These are phyloP conservation scores for Martensiomyces pterosporus DNA, from an alignment of 192 early-diverging fungal genomes.

Conservation along the genomic window DNA sequence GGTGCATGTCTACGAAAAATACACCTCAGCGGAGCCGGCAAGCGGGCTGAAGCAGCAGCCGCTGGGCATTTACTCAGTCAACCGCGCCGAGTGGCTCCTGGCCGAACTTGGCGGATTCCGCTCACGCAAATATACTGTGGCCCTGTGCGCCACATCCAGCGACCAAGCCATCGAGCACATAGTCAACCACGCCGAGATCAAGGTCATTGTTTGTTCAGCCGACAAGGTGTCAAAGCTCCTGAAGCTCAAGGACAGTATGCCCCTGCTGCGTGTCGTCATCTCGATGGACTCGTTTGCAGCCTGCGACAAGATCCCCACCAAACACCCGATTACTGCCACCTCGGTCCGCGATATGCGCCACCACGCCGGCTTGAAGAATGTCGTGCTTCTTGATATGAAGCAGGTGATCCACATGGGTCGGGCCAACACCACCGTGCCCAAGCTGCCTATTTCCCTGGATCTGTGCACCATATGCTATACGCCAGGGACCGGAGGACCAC, in stretches of 20 bases:
- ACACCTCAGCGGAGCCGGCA: slow-evolving; percentile 9
- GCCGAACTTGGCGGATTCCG: slow-evolving; percentile 59
- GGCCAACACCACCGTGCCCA: slow-evolving; percentile 49
- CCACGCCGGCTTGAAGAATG: slow-evolving; percentile 59
- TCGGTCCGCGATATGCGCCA: slow-evolving; percentile 14
- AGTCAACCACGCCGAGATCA: slow-evolving; percentile 72
- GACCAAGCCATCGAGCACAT: slow-evolving; percentile 73
- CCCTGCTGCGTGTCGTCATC: slow-evolving; percentile 64
- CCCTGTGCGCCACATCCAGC: slow-evolving; percentile 83
- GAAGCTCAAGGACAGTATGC: slow-evolving; percentile 51
- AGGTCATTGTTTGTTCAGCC: slow-evolving; percentile 58
- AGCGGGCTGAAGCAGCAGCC: slow-evolving; percentile 23
- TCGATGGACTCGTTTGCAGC: slow-evolving; percentile 62
- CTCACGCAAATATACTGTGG: slow-evolving; percentile 59
- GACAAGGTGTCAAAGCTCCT: slow-evolving; percentile 56
- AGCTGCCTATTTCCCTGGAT: slow-evolving; percentile 59
- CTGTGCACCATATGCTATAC: slow-evolving; percentile 72
- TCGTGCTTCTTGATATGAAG: slow-evolving; percentile 54
- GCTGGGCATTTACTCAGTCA: slow-evolving; percentile 67
- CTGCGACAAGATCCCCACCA: slow-evolving; percentile 1
- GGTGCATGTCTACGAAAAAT: slow-evolving; percentile 54
- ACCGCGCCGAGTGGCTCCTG: slow-evolving; percentile 73
- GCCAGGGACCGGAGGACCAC: slow-evolving; percentile 74
- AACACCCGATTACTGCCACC: slow-evolving; percentile 7
- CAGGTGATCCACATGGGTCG: slow-evolving; percentile 57